phyloP scores from a whole-genome alignment of 371 early-diverging fungal species.

The Mucor velutinosus region DNA sequence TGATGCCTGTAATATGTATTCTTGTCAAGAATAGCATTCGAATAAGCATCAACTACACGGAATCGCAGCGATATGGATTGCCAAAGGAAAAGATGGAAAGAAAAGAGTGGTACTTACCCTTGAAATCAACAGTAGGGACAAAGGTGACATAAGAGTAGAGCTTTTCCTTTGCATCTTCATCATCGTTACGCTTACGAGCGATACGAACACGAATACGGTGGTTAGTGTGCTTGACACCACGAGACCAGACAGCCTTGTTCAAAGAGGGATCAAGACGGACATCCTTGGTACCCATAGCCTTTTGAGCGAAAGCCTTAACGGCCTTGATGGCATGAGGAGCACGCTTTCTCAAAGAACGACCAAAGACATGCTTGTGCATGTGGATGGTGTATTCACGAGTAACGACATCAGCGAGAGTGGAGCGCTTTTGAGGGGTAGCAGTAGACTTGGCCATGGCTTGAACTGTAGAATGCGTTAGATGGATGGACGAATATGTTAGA shows the following conservation, averaged over 20 bases:
- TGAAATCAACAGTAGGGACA: slow-evolving; percentile 86
- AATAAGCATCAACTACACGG: slow-evolving; percentile 3
- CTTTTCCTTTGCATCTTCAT: slow-evolving; percentile 93
- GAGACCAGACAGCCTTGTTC: slow-evolving; percentile 86
- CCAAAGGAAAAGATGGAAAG: neutral
- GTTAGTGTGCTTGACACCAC: slow-evolving; percentile 89
- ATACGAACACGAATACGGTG: slow-evolving; percentile 94
- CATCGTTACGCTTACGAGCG: slow-evolving; percentile 92
- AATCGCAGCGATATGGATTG: slow-evolving; percentile 15
- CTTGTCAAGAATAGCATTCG: neutral
- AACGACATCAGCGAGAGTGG: slow-evolving; percentile 71
- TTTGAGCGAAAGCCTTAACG: slow-evolving; percentile 84
- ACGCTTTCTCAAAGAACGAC: slow-evolving; percentile 93
- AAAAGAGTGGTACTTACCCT: slow-evolving; percentile 55
- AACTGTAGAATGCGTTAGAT: neutral
- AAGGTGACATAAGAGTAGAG: slow-evolving; percentile 88
- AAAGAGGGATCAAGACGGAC: slow-evolving; percentile 80
- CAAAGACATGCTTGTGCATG: slow-evolving; percentile 89
- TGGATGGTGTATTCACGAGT: slow-evolving; percentile 96
- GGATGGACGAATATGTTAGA: slow-evolving; percentile 17
- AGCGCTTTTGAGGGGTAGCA: slow-evolving; percentile 57
- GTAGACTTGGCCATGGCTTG: slow-evolving; percentile 52
- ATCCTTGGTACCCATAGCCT: slow-evolving; percentile 89
- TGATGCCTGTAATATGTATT: neutral
- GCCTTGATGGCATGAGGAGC: slow-evolving; percentile 93